phyloP scores from a whole-genome alignment of 306 rosid species.

The Hippophae rhamnoides region DNA sequence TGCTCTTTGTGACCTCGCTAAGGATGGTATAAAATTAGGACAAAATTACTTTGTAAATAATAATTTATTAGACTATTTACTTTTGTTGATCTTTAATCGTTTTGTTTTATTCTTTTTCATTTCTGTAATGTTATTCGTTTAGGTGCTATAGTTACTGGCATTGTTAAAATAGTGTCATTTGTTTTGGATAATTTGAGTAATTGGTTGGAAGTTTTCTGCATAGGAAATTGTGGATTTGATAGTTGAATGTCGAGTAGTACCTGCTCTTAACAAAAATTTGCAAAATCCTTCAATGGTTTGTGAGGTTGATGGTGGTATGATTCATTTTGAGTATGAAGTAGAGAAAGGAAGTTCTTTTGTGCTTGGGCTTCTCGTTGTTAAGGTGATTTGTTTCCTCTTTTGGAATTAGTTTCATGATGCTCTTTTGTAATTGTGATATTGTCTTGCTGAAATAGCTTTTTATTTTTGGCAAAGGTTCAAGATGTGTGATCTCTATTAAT shows the following conservation, averaged over 20 bases:
- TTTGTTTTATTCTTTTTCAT: not conserved
- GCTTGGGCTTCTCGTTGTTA: constrained; percentile 42
- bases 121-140: not conserved
- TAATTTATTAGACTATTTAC: not conserved
- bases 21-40: no score
- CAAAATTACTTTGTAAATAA: no score
- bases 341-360: constrained; percentile 30
- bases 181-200: not conserved
- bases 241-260: no score
- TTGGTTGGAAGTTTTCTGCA: constrained; percentile 8
- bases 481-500: no score
- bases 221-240: no score
- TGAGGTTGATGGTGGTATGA: not conserved
- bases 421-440: not conserved
- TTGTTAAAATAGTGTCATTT: constrained; percentile 1
- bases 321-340: constrained; percentile 22
- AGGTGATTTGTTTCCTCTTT: constrained; percentile 24
- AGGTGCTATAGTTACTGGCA: not conserved
- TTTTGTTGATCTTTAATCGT: not conserved
- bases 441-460: no score
- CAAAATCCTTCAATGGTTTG: not conserved
- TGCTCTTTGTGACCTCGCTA: constrained; percentile 30
- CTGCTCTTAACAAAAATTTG: constrained; percentile 36
- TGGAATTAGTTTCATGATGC: not conserved
- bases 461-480: no score